Evolutionary conservation across 805 yeast genomes (phyloP).

Genomic region (Pichia scutulata): DNA sequence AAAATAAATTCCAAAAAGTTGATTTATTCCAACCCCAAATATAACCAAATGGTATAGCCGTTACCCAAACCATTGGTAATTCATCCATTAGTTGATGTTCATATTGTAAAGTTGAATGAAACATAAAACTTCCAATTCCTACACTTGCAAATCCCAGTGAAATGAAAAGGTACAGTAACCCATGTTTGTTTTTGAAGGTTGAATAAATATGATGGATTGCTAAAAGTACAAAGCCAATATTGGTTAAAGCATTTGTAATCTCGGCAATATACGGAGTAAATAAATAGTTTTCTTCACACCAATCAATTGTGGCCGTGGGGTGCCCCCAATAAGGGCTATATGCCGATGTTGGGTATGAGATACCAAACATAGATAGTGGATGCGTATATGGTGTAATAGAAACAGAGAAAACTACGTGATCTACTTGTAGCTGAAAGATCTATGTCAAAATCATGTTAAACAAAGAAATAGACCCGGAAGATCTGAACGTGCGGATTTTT

Average conservation of each 20-base stretch:
- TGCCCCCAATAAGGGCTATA: slow-evolving; percentile 51
- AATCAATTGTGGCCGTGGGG: slow-evolving; percentile 91
- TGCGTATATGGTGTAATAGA: background rate
- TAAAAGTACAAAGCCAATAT: slow-evolving; percentile 32
- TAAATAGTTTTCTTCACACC: slow-evolving; percentile 98
- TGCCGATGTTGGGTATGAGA: slow-evolving; percentile 8
- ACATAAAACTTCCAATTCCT: slow-evolving; percentile 90
- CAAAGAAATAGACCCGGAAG: too few relatives aligned
- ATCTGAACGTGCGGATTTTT: too few relatives aligned
- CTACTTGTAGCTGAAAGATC: too few relatives aligned
- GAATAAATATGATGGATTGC: slow-evolving; percentile 38
- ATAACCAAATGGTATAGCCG: slow-evolving; percentile 74
- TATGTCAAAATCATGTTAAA: too few relatives aligned
- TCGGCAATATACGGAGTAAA: slow-evolving; percentile 84
- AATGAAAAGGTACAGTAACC: slow-evolving; percentile 60
- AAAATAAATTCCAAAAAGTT: slow-evolving; percentile 9
- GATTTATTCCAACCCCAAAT: slow-evolving; percentile 27
- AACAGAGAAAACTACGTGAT: too few relatives aligned
- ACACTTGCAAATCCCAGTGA: slow-evolving; percentile 80
- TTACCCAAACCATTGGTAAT: slow-evolving; percentile 96
- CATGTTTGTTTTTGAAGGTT: slow-evolving; percentile 53
- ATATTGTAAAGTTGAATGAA: slow-evolving; percentile 91
- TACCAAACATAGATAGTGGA: slow-evolving; percentile 1
- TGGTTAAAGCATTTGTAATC: slow-evolving; percentile 79
- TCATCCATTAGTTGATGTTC: slow-evolving; percentile 91